A percentile compares a stretch with the other conserved stretches of the same genome.
Conservation (phyloP, 495 filamentous ascomycete species). For the Aspergillus nanangensis region DNA sequence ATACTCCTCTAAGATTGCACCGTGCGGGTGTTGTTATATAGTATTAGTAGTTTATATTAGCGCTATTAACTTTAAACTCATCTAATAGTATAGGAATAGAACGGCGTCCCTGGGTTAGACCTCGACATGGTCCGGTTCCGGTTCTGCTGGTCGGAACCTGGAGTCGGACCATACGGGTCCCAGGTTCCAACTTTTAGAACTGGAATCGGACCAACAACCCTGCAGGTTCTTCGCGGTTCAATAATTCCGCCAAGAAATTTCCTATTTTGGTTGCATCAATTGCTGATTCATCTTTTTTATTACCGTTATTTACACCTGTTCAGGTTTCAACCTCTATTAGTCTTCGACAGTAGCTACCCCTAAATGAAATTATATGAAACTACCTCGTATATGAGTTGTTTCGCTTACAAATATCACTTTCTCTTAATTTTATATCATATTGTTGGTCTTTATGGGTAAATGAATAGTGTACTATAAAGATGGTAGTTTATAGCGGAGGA, state of each 20-base stretch:
- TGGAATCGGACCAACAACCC: no score
- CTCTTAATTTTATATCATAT: not conserved
- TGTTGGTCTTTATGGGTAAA: not conserved
- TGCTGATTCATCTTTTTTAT: not conserved
- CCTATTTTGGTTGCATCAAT: not conserved
- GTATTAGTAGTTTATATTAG: slow-evolving; percentile 40
- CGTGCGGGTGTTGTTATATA: slow-evolving; percentile 28
- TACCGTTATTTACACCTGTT: not conserved
- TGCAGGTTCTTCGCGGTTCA: no score
- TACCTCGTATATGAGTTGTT: not conserved
- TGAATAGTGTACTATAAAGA: not conserved
- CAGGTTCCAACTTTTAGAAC: no score
- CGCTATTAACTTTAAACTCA: slow-evolving; percentile 34
- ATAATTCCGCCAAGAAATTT: not conserved
- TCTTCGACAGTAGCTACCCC: not conserved
- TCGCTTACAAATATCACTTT: not conserved
- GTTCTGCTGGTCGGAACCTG: no score
- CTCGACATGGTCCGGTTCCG: no score
- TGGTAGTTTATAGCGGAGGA: not conserved
- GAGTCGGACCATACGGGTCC: no score
- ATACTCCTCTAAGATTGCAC: slow-evolving; percentile 26
- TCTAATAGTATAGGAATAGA: slow-evolving; percentile 35
- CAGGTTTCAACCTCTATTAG: not conserved
- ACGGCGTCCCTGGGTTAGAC: no score
- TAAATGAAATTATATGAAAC: not conserved